A percentile compares a stretch with the other conserved stretches of the same genome.
phyloP scores from a whole-genome alignment of 2,329 filamentous ascomycete species.

The Aspergillus neoniger region DNA sequence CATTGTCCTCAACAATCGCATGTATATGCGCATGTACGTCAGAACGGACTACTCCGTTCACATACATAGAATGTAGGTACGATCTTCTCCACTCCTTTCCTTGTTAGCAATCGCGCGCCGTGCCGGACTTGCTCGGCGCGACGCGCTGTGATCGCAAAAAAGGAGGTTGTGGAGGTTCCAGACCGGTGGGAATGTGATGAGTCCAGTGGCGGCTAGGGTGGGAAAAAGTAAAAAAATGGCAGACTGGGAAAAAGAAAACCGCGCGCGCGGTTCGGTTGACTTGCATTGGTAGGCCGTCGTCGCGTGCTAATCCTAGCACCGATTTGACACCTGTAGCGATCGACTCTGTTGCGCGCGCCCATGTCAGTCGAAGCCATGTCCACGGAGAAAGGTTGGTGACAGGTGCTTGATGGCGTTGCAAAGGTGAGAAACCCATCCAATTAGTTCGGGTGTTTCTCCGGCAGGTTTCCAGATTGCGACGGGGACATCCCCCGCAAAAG shows the following conservation, averaged over 20 bases:
- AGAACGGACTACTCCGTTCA: conserved; percentile 2
- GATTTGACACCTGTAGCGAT: not conserved
- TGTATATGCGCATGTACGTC: conserved; percentile 5
- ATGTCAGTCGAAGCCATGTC: not conserved
- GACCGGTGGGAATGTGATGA: conserved; percentile 22
- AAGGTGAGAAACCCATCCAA: not conserved
- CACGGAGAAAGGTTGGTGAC: not conserved
- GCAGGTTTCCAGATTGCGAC: not conserved
- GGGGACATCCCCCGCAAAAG: not conserved
- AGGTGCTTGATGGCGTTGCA: not conserved
- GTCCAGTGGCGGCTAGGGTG: conserved; percentile 16
- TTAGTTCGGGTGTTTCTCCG: too few species aligned
- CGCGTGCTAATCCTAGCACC: not conserved
- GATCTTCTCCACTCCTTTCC: not conserved
- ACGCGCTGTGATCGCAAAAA: not conserved
- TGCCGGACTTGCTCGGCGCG: conserved; percentile 14
- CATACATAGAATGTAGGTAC: conserved; percentile 1
- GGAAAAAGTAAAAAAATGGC: too few species aligned
- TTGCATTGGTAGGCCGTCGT: not conserved
- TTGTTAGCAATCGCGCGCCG: not conserved
- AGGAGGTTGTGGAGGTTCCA: conserved; percentile 17
- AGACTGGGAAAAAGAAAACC: not conserved
- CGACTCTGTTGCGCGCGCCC: not conserved
- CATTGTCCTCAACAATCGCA: conserved; percentile 1
- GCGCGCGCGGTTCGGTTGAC: not conserved